phyloP scores from a whole-genome alignment of 179 eudicot species.

The Patellifolia procumbens region DNA sequence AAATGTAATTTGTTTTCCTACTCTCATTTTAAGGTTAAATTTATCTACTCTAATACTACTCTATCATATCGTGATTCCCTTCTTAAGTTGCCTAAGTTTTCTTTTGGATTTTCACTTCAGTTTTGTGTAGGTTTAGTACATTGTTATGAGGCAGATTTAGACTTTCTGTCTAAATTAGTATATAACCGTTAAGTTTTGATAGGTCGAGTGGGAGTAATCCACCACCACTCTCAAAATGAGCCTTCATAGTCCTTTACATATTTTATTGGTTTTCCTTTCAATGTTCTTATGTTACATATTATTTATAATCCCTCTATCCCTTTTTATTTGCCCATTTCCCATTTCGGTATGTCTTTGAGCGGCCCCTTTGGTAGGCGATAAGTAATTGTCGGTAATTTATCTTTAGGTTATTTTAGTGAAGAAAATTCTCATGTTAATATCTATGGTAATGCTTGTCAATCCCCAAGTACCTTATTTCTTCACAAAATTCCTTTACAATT shows the following conservation, averaged over 20 bases:
- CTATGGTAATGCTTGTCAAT: too few relatives aligned
- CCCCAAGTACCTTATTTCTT: too few relatives aligned
- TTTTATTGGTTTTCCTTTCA: not conserved
- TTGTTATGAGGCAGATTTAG: too few relatives aligned
- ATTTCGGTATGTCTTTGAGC: too few relatives aligned
- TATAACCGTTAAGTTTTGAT: not conserved
- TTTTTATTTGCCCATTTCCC: too few relatives aligned
- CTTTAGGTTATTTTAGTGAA: too few relatives aligned
- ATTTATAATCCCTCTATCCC: not conserved
- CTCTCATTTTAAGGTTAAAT: not conserved
- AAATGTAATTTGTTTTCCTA: slow-evolving; percentile 41
- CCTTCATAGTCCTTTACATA: not conserved
- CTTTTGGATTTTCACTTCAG: not conserved
- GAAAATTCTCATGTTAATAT: too few relatives aligned
- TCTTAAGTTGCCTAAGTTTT: not conserved
- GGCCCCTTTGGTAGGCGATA: too few relatives aligned
- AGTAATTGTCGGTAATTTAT: too few relatives aligned
- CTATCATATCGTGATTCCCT: not conserved
- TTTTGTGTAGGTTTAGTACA: too few relatives aligned
- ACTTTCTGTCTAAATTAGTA: not conserved
- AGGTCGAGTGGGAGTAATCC: not conserved
- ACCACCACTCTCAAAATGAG: not conserved
- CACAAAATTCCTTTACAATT: too few relatives aligned
- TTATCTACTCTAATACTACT: too few relatives aligned
- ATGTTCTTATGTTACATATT: not conserved